Percentiles rank a stretch among this genome's conserved stretches.
Conservation (phyloP, 2,329 filamentous ascomycete genomes). For the Chaetomiaceae sp. region DNA sequence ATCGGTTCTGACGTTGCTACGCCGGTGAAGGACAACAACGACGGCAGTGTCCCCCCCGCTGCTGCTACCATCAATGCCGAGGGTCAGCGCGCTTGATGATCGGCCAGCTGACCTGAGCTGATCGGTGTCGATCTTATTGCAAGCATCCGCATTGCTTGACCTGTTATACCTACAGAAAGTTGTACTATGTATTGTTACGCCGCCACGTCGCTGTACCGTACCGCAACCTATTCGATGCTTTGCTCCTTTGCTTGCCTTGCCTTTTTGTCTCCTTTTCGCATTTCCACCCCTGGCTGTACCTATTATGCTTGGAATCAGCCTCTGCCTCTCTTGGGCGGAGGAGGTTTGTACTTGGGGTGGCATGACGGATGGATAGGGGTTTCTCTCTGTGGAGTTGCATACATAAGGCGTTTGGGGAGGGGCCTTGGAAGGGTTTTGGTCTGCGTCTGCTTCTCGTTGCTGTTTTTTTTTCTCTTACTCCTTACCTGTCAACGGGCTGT, state of each 20-base stretch:
- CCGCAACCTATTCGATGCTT: not conserved
- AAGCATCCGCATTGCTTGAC: not conserved
- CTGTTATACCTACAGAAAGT: not conserved
- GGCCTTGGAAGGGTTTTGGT: not conserved
- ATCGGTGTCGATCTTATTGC: not conserved
- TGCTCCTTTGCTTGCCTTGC: conserved; percentile 3
- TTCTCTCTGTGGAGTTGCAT: conserved; percentile 3
- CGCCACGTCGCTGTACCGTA: not conserved
- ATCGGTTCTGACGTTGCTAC: not conserved
- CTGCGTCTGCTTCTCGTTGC: not conserved
- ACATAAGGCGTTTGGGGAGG: conserved; percentile 7
- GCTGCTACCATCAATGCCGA: no score
- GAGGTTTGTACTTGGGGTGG: not conserved
- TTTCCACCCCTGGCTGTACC: not conserved
- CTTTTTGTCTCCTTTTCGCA: not conserved
- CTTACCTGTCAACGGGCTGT: not conserved
- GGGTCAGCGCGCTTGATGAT: not conserved
- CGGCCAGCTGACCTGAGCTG: not conserved
- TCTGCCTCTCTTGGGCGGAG: not conserved
- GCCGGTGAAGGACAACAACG: not conserved
- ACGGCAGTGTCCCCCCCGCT: not conserved
- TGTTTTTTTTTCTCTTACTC: not conserved
- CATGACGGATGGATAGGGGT: not conserved
- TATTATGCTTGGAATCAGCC: no score
- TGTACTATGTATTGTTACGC: conserved; percentile 10